phyloP scores from a whole-genome alignment of 2,329 filamentous ascomycete species.

The Hymenoscyphus repandus region DNA sequence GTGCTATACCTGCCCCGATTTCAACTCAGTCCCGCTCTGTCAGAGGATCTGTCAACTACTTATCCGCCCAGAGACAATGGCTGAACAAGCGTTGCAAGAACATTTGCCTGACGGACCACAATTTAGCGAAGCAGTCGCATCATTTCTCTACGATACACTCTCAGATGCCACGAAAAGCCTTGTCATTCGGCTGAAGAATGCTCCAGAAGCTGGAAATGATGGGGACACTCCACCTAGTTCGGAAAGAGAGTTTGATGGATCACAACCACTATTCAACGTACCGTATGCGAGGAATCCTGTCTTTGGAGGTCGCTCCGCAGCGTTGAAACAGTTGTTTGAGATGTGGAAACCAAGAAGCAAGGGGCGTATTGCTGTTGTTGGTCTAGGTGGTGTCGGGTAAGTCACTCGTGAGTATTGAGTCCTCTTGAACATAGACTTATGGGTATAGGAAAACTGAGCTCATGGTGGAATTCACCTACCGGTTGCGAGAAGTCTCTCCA shows the following conservation, averaged over 20 bases:
- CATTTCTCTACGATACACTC: slow-evolving; percentile 2
- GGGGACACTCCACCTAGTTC: slow-evolving; percentile 3
- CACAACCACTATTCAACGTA: slow-evolving; percentile 15
- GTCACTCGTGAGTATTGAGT: background rate
- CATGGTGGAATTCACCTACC: slow-evolving; percentile 22
- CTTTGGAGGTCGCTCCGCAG: slow-evolving; percentile 20
- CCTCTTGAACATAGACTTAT: background rate
- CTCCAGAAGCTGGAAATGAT: background rate
- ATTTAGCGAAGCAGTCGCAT: slow-evolving; percentile 6
- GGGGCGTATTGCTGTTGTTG: slow-evolving; percentile 20
- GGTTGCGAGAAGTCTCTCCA: slow-evolving; percentile 19
- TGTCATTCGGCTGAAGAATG: slow-evolving; percentile 1
- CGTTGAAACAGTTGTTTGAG: slow-evolving; percentile 18
- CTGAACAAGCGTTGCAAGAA: background rate
- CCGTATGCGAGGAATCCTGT: slow-evolving; percentile 19
- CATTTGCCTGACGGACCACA: slow-evolving; percentile 2
- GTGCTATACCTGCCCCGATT: background rate
- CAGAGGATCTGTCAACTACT: background rate
- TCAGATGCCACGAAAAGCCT: slow-evolving; percentile 6
- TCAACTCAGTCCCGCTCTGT: background rate
- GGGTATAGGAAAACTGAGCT: slow-evolving; percentile 22
- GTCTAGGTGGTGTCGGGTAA: slow-evolving; percentile 25
- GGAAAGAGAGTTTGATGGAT: slow-evolving; percentile 4
- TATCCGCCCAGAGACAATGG: background rate
- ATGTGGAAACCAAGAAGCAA: slow-evolving; percentile 22